Base-by-base conservation (phyloP, 305 asterid species). In the Stenogyne calaminthoides region DNA sequence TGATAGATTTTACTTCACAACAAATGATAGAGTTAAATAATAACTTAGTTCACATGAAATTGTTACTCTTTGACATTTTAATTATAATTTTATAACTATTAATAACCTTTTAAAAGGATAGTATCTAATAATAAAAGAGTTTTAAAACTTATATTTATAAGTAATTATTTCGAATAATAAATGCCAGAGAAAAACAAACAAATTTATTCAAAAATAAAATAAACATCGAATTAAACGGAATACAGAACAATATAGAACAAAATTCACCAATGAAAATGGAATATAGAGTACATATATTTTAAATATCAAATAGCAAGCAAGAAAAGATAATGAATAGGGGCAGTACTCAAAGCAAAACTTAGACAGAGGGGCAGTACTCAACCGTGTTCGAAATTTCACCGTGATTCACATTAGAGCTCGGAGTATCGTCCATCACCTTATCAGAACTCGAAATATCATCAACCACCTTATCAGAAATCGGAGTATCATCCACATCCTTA, bases 371-470 rank as follows among this genome's bases (percentile, higher is more conserved):
- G 1, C 42, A 37, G 42, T 39, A 81, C 83, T 82, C 79, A 58
- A 55, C 80, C 76, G 76, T 47, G 67, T 67, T 62, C 67, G 19
- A 42, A 55, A 7, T 64, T 3, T 63, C 87, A 14, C 16, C 55
- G 2, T 36, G 52, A 42, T 79, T 74, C 58, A 14, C 73, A 16
- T 68, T 61, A 73, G 84, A 2, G 8, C 52, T 64, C 2, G 49
- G 22, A 15, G 16, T 14, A 46, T 46, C 18, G 7, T 46, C 55
- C 55, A 47, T 0, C 1, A n/a, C 20, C 55, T 47, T 47, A 47
- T 47, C 55, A n/a, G 55, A 47, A 47, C 55, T 49, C n/a, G n/a
- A n/a, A 10, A 12, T 22, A 6, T 15, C 15, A 7, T 49, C 22
- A 0, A 0, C 56, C 56, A 15, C 56, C 56, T 49, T 49, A 49